A percentile compares a stretch with the other conserved stretches of the same genome.
Evolutionary conservation across 2,329 filamentous ascomycete species (phyloP).

Genomic region (Talaromyces piceae): DNA sequence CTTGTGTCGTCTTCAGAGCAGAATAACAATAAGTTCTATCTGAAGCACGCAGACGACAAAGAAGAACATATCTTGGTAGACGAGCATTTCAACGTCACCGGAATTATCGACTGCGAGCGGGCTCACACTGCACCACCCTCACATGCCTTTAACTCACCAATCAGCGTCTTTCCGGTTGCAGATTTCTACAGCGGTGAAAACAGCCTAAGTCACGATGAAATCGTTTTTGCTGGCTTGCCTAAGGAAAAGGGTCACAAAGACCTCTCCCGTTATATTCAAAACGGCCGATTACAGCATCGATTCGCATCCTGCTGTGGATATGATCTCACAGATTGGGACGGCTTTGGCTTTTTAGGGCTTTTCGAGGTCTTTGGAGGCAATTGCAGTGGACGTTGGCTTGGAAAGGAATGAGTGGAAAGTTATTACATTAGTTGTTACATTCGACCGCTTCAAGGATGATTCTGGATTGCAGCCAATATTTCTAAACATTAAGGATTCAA

Average conservation of each 20-base stretch:
- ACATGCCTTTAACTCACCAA: neutral
- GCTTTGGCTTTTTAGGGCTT: neutral
- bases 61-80: slow-evolving; percentile 41
- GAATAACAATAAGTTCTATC: slow-evolving; percentile 24
- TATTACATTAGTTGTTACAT: neutral
- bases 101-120: slow-evolving; percentile 42
- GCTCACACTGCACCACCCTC: slow-evolving; percentile 9
- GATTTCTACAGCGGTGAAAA: neutral
- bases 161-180: neutral
- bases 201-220: neutral
- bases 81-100: slow-evolving; percentile 37
- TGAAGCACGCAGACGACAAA: slow-evolving; percentile 41
- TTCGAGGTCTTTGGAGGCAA: neutral
- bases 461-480: neutral
- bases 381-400: neutral
- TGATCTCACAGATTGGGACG: neutral
- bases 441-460: neutral
- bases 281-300: neutral
- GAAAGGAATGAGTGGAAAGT: neutral
- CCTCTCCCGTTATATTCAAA: neutral
- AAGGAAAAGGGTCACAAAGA: neutral
- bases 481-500: neutral
- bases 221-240: neutral
- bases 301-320: neutral
- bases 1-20: neutral